Conservation (phyloP, 1,284 basidiomycete genomes). For the Fereydounia khargensis region DNA sequence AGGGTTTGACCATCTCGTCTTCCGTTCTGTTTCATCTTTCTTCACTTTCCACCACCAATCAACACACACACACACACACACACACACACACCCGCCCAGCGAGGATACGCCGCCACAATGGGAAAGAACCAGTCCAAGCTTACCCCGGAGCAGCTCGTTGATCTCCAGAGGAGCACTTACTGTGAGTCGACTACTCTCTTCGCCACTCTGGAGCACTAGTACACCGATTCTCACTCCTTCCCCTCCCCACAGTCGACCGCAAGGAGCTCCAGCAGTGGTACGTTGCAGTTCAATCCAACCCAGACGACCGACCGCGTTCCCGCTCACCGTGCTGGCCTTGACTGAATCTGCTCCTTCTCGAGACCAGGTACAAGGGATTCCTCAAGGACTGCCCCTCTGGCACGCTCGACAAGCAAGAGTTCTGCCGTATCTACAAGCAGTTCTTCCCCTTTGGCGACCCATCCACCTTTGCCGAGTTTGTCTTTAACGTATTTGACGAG, state of each 20-base stretch:
- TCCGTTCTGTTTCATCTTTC: too few species aligned
- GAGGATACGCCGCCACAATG: conserved; percentile 61
- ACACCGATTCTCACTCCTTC: neutral
- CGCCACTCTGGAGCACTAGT: neutral
- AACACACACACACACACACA: too few species aligned
- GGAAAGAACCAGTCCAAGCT: conserved; percentile 98
- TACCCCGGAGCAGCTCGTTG: conserved; percentile 86
- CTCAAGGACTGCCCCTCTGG: conserved; percentile 98
- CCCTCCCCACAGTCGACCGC: conserved; percentile 78
- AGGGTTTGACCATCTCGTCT: too few species aligned
- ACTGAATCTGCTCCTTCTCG: neutral
- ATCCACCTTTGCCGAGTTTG: conserved; percentile 93
- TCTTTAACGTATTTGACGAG: conserved; percentile 72
- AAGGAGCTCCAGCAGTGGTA: conserved; percentile 97
- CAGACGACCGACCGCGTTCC: too few species aligned
- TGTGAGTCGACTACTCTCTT: conserved; percentile 65
- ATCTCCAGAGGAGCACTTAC: conserved; percentile 97
- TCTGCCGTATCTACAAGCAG: conserved; percentile 97
- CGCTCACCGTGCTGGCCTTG: too few species aligned
- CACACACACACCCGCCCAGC: too few species aligned
- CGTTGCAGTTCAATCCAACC: too few species aligned
- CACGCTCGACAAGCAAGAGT: conserved; percentile 92
- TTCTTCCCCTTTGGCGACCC: conserved; percentile 99
- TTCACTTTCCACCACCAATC: conserved; percentile 3
- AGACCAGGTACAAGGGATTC: conserved; percentile 80